Base-by-base conservation (phyloP, 2,329 filamentous ascomycete species). In the Pseudogymnoascus sp. region DNA sequence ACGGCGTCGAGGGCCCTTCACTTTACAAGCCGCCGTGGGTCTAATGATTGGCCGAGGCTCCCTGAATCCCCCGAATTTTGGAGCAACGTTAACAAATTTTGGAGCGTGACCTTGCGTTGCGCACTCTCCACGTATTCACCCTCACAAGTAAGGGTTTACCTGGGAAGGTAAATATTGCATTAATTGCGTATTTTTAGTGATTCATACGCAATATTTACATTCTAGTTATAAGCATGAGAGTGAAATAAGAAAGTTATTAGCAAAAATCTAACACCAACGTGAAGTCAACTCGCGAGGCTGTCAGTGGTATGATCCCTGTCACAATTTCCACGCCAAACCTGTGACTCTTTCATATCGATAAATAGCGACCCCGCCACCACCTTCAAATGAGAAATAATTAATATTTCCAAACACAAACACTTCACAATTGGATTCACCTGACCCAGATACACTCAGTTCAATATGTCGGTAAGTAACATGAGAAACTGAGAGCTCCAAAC, bases 401-500 rank as follows among this genome's bases (percentile, higher is more conserved):
- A 57, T 57, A 57, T 57, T 34, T 21, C n/a, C 51, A 57, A 57
- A 57, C 28, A 57, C 51, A 57, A 34, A 34, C n/a, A 34, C 28
- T 3, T 11, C 19, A 57, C 51, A 57, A 36, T 57, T 57, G 51
- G 16, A 57, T 57, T 21, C 28, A 19, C 19, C 28, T 21, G 51
- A 14, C 36, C 25, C 13, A 19, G 25, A 36, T 11, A 57, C 28
- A 8, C 11, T 57, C 16, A 34, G 6, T 19, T 57, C 28, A 57
- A 34, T 34, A 70, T 70, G 69, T 60, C 65, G 61, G 69, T 70
- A 67, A 66, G 66, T 66, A 43, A 21, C 21, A 39, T 11, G 19
- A 39, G 13, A 25, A 25, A 14, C 34, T 2, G 39, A 25, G 13
- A n/a, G 8, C 6, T 39, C 60, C 1, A 61, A 25, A 51, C 14